A percentile compares a stretch with the other conserved stretches of the same genome.
phyloP scores from a whole-genome alignment of 345 rosid species.

The Angophora floribunda region DNA sequence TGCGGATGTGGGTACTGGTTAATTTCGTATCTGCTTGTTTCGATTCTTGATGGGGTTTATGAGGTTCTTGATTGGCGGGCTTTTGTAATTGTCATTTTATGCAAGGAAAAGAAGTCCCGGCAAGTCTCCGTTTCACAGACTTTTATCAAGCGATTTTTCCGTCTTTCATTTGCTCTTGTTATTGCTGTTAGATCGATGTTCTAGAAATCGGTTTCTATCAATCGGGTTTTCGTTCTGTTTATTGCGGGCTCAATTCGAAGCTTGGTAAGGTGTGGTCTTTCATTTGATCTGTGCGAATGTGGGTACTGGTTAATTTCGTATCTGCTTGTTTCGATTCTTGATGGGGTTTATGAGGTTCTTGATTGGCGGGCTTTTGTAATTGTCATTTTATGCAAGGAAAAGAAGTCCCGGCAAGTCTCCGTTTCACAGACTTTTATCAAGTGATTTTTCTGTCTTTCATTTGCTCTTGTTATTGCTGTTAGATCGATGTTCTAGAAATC shows the following conservation, averaged over 20 bases:
- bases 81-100: no score
- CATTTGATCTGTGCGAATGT: background rate
- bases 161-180: background rate
- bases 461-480: background rate
- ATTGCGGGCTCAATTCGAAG: background rate
- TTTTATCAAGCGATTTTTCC: fast-evolving
- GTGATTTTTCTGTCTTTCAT: background rate
- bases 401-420: background rate
- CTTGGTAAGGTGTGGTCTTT: background rate
- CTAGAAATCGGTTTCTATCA: background rate
- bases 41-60: background rate
- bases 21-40: background rate
- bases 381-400: background rate
- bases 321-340: background rate
- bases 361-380: background rate
- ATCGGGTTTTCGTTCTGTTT: background rate
- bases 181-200: background rate
- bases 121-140: background rate
- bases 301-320: background rate
- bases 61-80: background rate
- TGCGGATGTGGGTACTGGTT: background rate
- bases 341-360: background rate
- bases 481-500: background rate
- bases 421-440: background rate
- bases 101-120: background rate